Conservation (phyloP, 495 filamentous ascomycete species). For the Penicillium samsonianum region DNA sequence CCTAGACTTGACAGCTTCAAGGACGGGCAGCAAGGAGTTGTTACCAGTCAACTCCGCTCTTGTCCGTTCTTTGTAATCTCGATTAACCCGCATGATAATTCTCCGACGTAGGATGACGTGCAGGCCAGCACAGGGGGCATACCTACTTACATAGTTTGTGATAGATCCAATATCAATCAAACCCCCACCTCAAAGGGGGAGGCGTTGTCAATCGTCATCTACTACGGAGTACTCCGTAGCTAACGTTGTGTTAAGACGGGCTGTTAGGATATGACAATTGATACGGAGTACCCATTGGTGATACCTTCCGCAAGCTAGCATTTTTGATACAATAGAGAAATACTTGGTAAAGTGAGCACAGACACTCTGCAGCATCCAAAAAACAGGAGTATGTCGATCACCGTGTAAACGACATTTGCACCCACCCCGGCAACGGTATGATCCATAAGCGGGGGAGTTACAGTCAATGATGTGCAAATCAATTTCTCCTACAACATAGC, state of each 20-base stretch:
- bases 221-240: background rate
- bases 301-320: background rate
- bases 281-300: too few species aligned
- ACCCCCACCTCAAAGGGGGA: background rate
- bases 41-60: background rate
- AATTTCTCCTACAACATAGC: constrained; percentile 6
- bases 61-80: background rate
- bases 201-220: background rate
- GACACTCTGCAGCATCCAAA: background rate
- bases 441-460: constrained; percentile 8
- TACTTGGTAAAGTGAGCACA: constrained; percentile 1
- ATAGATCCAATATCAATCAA: constrained; percentile 13
- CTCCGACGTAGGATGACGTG: background rate
- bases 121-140: background rate
- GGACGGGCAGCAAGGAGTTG: background rate
- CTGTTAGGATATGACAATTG: too few species aligned
- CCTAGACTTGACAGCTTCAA: constrained; percentile 1
- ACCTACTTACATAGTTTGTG: background rate
- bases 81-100: background rate
- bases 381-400: constrained; percentile 10
- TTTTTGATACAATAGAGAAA: constrained; percentile 1
- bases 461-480: constrained; percentile 9
- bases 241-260: too few species aligned
- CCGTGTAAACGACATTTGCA: constrained; percentile 1
- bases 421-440: background rate